These are phyloP conservation scores for Curvularia eragrostidis DNA, from an alignment of 2,329 filamentous ascomycete species.

Conservation along the genomic window DNA sequence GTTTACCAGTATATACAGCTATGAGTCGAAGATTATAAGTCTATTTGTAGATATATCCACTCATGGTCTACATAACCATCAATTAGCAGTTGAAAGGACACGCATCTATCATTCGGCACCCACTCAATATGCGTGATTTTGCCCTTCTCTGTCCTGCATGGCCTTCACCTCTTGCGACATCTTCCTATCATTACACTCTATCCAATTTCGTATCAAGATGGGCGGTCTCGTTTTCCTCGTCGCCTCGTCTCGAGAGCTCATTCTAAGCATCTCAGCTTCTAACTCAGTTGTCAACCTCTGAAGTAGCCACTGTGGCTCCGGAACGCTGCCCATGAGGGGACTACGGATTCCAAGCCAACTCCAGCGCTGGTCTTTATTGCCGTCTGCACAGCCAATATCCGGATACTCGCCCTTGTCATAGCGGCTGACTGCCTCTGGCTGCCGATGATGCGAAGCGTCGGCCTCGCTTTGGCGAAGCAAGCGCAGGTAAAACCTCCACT, in stretches of 20 bases:
- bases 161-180: constrained; percentile 12
- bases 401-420: constrained; percentile 27
- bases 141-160: constrained; percentile 14
- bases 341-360: constrained; percentile 75
- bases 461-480: constrained; percentile 51
- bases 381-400: constrained; percentile 43
- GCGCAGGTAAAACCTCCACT: constrained; percentile 50
- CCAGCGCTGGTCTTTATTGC: constrained; percentile 65
- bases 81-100: no score
- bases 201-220: constrained; percentile 27
- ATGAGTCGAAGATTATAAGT: background rate
- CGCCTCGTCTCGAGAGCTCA: constrained; percentile 30
- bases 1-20: background rate
- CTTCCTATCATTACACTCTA: background rate
- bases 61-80: background rate
- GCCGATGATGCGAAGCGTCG: constrained; percentile 47
- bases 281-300: constrained; percentile 67
- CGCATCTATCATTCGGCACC: background rate
- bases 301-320: constrained; percentile 76
- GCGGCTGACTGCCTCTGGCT: constrained; percentile 33
- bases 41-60: background rate
- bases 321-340: constrained; percentile 71
- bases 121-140: constrained; percentile 7
- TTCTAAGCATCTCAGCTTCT: constrained; percentile 48
- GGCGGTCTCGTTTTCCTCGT: constrained; percentile 36